phyloP scores from a whole-genome alignment of 805 yeast species.

The Kluyveromyces siamensis region DNA sequence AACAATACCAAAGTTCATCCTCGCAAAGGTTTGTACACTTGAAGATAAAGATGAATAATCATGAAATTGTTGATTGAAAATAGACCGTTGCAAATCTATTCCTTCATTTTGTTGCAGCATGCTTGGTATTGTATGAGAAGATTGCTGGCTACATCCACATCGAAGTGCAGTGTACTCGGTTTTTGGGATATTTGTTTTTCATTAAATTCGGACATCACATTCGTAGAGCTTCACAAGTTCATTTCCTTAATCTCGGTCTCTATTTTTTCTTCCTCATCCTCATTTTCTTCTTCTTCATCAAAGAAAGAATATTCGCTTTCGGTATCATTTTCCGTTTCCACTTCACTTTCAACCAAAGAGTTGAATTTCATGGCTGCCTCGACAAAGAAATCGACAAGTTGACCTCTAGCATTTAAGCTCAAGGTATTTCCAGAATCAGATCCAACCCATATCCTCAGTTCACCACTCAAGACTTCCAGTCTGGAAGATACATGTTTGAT shows the following conservation, averaged over 20 bases:
- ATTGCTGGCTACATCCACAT: too few species aligned
- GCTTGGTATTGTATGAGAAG: too few species aligned
- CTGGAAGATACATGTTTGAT: conserved; percentile 7
- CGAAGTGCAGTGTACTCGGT: too few species aligned
- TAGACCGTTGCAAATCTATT: too few species aligned
- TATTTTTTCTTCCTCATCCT: conserved; percentile 11
- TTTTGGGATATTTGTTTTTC: too few species aligned
- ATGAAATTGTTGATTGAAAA: too few species aligned
- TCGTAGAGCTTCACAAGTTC: not conserved
- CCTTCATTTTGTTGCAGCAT: too few species aligned
- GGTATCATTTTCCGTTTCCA: conserved; percentile 4
- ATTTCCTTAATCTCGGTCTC: conserved; percentile 2
- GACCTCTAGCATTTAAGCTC: conserved; percentile 23
- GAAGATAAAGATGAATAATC: too few species aligned
- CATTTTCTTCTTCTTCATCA: conserved; percentile 8
- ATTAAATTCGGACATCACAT: too few species aligned
- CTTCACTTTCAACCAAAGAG: not conserved
- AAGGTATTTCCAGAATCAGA: conserved; percentile 21
- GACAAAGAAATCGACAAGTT: conserved; percentile 24
- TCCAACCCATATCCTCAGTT: conserved; percentile 31
- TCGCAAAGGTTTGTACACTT: too few species aligned
- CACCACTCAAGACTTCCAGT: conserved; percentile 25
- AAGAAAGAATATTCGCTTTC: conserved; percentile 3
- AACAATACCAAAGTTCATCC: too few species aligned
- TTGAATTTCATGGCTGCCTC: conserved; percentile 9